phyloP scores from a whole-genome alignment of 2,329 filamentous ascomycete species.

The Fusarium multiceps region DNA sequence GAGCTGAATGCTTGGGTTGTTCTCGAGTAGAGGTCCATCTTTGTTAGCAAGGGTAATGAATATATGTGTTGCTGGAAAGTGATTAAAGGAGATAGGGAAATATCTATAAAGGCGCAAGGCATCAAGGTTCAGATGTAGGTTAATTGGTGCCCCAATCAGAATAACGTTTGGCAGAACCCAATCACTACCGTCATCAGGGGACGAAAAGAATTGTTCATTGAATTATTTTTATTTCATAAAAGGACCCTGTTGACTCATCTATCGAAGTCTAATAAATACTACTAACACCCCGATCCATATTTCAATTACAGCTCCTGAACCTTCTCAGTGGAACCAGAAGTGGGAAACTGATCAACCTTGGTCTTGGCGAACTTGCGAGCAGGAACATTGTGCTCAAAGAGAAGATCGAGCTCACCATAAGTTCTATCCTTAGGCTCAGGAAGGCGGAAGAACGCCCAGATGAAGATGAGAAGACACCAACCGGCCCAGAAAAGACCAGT shows the following conservation, averaged over 20 bases:
- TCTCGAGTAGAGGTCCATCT: not conserved
- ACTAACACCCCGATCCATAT: not conserved
- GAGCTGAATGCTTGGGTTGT: slow-evolving; percentile 4
- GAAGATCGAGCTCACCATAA: slow-evolving; percentile 65
- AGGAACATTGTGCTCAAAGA: slow-evolving; percentile 60
- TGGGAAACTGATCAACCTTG: slow-evolving; percentile 41
- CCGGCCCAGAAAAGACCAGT: slow-evolving; percentile 59
- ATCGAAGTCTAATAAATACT: fast-evolving
- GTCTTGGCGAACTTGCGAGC: slow-evolving; percentile 56
- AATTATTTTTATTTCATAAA: not conserved
- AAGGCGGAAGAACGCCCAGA: slow-evolving; percentile 65
- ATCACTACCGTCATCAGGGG: not conserved
- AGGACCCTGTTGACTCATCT: not conserved
- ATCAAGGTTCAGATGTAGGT: fast-evolving
- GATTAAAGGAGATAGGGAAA: not conserved
- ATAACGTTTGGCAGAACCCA: not conserved
- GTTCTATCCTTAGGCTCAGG: slow-evolving; percentile 66
- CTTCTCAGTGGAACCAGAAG: slow-evolving; percentile 7
- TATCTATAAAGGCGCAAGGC: not conserved
- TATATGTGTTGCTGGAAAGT: not conserved
- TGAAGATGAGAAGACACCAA: slow-evolving; percentile 56
- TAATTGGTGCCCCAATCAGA: not conserved
- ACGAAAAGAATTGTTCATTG: not conserved
- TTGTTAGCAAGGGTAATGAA: not conserved
- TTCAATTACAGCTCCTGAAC: slow-evolving; percentile 5